Base-by-base conservation (phyloP, 306 rosid species). In the Rosa lucieae region DNA sequence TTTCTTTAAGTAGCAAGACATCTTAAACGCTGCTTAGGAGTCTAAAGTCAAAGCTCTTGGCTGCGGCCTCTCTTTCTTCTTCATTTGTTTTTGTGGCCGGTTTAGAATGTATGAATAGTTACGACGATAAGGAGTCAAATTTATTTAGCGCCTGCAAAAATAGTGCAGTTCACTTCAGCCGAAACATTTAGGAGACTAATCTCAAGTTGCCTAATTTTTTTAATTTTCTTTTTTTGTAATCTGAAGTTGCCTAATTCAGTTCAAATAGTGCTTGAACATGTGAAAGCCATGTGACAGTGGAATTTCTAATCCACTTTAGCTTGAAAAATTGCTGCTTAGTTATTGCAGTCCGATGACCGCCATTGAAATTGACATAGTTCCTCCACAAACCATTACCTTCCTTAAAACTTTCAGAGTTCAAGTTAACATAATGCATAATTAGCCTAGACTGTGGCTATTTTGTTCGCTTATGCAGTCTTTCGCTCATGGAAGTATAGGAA, bases 381-480 rank as follows among this genome's bases (percentile, higher is more conserved):
- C 93, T 79, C 87, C 62, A 88, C 13, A 62, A 70, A 0, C 92
- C 97, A 56, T 85, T 72, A 13, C 94, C 97, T 89, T 32, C 37
- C 63, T 81, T 40, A 35, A 89, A 82, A 68, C 78, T 78, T 42
- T 59, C 13, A 17, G 8, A 42, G 10, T 1, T 49, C 17, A 49
- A 12, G 18, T 32, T 49, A 49, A 49, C 53, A 48, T 8, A 44
- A 44, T 44, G 52, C 52, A 10, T 48, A 48, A 11, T 49, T 49
- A 49, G 53, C 17, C 18, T 49, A 13, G 15, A 49, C 53, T 32
- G 37, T 14, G 18, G 48, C 48, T 49, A 13, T 12, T 49, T 49
- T 49, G 18, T 49, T 49, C 18, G 53, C 18, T 49, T 12, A 49
- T 49, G 15, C 18, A 13, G 5, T 49, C 18, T 49, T 49, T 49